Evolutionary conservation across 257 asterid species (phyloP).

Genomic region (Fraxinus quadrangulata): DNA sequence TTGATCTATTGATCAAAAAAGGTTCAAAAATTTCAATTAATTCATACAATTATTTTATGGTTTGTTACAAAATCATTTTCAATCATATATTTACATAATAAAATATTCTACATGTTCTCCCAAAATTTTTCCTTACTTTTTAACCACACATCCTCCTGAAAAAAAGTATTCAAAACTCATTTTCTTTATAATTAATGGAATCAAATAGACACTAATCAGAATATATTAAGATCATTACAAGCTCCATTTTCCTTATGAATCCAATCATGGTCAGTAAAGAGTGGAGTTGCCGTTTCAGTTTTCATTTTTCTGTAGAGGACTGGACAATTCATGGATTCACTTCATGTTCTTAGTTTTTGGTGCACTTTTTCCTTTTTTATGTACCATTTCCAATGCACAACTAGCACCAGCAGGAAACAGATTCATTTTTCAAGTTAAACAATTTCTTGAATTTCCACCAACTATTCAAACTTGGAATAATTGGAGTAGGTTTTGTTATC

Average conservation of each 20-base stretch:
- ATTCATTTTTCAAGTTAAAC: constrained; percentile 60
- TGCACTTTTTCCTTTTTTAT: constrained; percentile 16
- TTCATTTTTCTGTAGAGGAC: constrained; percentile 5
- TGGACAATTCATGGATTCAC: constrained; percentile 25
- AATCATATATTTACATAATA: too few relatives aligned
- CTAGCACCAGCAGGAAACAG: constrained; percentile 56
- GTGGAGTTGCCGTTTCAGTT: background rate
- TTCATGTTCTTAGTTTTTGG: constrained; percentile 32
- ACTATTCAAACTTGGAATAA: constrained; percentile 68
- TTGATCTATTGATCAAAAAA: too few relatives aligned
- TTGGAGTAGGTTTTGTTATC: constrained; percentile 80
- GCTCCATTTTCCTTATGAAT: constrained; percentile 13
- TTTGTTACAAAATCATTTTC: too few relatives aligned
- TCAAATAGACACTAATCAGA: too few relatives aligned
- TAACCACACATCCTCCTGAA: too few relatives aligned
- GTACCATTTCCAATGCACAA: constrained; percentile 50
- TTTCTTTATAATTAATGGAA: too few relatives aligned
- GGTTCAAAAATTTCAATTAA: too few relatives aligned
- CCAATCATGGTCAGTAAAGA: background rate
- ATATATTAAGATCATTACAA: too few relatives aligned
- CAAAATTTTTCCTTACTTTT: too few relatives aligned
- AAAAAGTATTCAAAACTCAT: too few relatives aligned
- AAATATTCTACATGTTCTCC: too few relatives aligned
- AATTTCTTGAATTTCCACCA: constrained; percentile 73
- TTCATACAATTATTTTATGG: too few relatives aligned